Evolutionary conservation across 768 basidiomycete species (phyloP).

Genomic region (Suillus subaureus): DNA sequence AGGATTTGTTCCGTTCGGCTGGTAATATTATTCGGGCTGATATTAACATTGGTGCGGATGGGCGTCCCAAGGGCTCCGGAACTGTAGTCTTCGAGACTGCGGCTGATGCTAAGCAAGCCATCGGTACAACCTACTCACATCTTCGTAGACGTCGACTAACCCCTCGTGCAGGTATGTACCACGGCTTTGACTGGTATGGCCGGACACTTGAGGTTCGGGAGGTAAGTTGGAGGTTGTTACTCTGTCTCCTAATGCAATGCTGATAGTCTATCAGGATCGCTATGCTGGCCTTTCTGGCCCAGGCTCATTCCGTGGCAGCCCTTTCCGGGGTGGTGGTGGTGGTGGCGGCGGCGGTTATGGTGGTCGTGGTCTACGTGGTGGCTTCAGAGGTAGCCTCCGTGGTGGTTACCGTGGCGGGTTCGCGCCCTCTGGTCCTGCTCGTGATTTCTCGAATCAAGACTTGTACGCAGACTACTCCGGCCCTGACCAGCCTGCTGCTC

Average conservation of each 20-base stretch:
- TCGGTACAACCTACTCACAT: constrained; percentile 59
- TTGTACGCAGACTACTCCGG: constrained; percentile 93
- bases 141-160: neutral
- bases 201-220: constrained; percentile 94
- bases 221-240: constrained; percentile 44
- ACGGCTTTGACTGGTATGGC: constrained; percentile 97
- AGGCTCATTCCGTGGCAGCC: constrained; percentile 54
- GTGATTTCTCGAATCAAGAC: constrained; percentile 86
- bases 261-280: constrained; percentile 62
- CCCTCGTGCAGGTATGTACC: constrained; percentile 76
- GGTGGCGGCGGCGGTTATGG: constrained; percentile 31
- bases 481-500: constrained; percentile 63
- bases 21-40: constrained; percentile 96
- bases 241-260: constrained; percentile 1
- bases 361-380: constrained; percentile 54
- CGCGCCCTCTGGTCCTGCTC: constrained; percentile 48
- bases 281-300: constrained; percentile 83
- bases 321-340: constrained; percentile 30
- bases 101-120: constrained; percentile 90
- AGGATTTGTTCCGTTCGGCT: constrained; percentile 94
- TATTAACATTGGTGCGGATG: constrained; percentile 91
- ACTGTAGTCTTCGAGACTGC: constrained; percentile 93
- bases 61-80: constrained; percentile 94
- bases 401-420: constrained; percentile 62
- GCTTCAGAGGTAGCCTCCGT: constrained; percentile 49